Evolutionary conservation across 768 basidiomycete species (phyloP).

Genomic region (Suillus spraguei): DNA sequence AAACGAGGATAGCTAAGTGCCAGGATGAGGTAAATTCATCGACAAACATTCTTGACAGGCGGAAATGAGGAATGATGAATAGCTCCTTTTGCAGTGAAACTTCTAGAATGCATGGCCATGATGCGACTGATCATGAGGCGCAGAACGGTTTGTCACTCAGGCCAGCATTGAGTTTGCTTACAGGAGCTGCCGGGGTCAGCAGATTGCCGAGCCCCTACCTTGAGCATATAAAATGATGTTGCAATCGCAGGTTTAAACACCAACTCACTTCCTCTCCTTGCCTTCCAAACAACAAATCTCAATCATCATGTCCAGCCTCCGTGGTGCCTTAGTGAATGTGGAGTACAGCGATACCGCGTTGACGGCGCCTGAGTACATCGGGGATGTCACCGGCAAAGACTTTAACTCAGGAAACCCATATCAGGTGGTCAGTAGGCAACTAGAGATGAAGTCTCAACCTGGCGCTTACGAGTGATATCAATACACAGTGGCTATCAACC

Average conservation of each 20-base stretch:
- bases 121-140: neutral
- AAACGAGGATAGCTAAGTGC: neutral
- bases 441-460: neutral
- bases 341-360: neutral
- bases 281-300: neutral
- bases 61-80: neutral
- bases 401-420: rapidly evolving
- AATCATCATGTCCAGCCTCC: neutral
- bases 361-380: neutral
- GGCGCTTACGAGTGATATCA: neutral
- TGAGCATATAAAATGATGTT: neutral
- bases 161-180: neutral
- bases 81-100: neutral
- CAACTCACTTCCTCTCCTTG: neutral
- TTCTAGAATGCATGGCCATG: neutral
- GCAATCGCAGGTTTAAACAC: neutral
- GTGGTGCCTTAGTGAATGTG: neutral
- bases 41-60: neutral
- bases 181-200: neutral
- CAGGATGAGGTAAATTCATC: neutral
- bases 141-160: neutral
- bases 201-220: neutral
- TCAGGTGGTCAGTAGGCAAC: neutral
- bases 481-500: neutral
- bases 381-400: neutral